Percentiles rank a stretch among this genome's conserved stretches.
Conservation (phyloP, 805 yeast species). For the Pichia manshurica region DNA sequence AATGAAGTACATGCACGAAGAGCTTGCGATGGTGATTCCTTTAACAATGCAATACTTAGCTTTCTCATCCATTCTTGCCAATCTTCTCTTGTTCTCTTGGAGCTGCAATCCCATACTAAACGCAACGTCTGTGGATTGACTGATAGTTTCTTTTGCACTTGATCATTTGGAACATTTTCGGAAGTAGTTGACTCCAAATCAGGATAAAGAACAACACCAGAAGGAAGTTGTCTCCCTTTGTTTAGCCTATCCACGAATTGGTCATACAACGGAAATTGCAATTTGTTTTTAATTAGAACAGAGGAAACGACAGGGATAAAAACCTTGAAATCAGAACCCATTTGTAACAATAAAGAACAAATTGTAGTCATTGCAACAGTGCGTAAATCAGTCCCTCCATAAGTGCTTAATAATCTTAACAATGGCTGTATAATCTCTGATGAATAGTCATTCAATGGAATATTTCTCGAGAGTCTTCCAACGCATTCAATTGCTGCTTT, state of each 20-base stretch:
- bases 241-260: slow-evolving; percentile 71
- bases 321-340: slow-evolving; percentile 78
- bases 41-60: slow-evolving; percentile 75
- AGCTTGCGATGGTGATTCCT: slow-evolving; percentile 92
- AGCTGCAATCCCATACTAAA: slow-evolving; percentile 87
- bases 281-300: slow-evolving; percentile 52
- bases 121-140: slow-evolving; percentile 59
- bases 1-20: slow-evolving; percentile 86
- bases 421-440: slow-evolving; percentile 86
- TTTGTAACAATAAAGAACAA: slow-evolving; percentile 68
- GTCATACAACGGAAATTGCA: slow-evolving; percentile 72
- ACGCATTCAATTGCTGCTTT: slow-evolving; percentile 75
- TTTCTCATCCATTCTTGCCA: slow-evolving; percentile 98
- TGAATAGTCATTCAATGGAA: slow-evolving; percentile 78
- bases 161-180: slow-evolving; percentile 58
- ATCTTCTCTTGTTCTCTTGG: slow-evolving; percentile 84
- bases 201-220: slow-evolving; percentile 62
- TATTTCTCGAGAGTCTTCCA: slow-evolving; percentile 70
- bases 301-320: slow-evolving; percentile 79
- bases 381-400: slow-evolving; percentile 48
- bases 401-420: slow-evolving; percentile 51
- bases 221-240: slow-evolving; percentile 82
- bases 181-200: slow-evolving; percentile 36
- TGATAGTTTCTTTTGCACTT: slow-evolving; percentile 69
- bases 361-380: slow-evolving; percentile 70